Evolutionary conservation across 192 early-diverging fungal genomes (phyloP), one percentile per base, ranked within the genome.

Genomic region (Coemansia sp.): DNA sequence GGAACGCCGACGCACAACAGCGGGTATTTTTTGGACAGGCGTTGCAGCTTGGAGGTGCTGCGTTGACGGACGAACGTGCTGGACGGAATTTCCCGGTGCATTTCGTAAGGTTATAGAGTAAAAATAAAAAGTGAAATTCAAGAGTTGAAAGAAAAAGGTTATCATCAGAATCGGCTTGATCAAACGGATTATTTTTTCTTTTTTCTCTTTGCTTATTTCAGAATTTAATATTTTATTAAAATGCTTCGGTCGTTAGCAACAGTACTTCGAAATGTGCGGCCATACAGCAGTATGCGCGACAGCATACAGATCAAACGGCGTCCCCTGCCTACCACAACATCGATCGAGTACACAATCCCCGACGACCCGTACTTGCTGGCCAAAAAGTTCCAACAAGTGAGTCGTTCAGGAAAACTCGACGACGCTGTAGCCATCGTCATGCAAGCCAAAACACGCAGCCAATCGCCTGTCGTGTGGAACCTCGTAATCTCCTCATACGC

Each of bases 1-100:
- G 91, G 90, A 6, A 92, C 64, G 1, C 91, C 89, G 66, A 92
- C 88, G 38, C 72, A 75, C 14, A 91, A 63, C 51, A 92, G 86
- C 12, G 89, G 91, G 62, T 80, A 75, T 55, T 71, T 74, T 37
- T 56, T 60, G 17, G 69, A 55, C 22, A 82, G 59, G 56, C 70
- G 66, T 59, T 77, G 67, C 23, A 73, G 41, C 58, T 41, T 60
- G 11, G 67, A 63, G 12, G 41, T 57, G 27, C 41, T 6, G 27
- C 53, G 38, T 39, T 21, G 23, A 21, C 25, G 63, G 19, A 54
- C 55, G 38, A 25, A 64, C 12, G 25, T 26, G 52, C 37, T 48
- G 0, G 63, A 64, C n/a, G 38, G 39, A 17, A 64, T 64, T 48
- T 64, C 63, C 2, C 8, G 5, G 45, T 64, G 63, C 63, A 64